Evolutionary conservation across 768 basidiomycete species (phyloP).

Genomic region (Lactarius evosmus): DNA sequence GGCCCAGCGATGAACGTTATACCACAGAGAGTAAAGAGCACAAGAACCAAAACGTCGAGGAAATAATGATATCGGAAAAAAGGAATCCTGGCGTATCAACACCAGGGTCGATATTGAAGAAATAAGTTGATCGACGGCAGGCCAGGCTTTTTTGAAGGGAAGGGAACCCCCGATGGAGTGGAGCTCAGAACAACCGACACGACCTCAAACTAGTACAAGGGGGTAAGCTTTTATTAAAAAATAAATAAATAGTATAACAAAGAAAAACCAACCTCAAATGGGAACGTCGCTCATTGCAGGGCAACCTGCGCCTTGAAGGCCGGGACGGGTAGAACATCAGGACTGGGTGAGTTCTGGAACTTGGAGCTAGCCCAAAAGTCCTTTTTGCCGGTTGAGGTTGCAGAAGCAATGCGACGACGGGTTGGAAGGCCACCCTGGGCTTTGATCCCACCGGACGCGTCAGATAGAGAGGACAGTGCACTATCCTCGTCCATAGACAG

Average conservation of each 20-base stretch:
- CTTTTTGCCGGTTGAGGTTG: constrained; percentile 16
- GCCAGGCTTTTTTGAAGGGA: constrained; percentile 33
- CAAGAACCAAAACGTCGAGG: constrained; percentile 39
- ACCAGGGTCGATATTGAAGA: constrained; percentile 29
- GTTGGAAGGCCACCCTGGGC: constrained; percentile 35
- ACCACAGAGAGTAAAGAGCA: constrained; percentile 28
- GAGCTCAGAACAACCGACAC: constrained; percentile 40
- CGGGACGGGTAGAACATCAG: constrained; percentile 74
- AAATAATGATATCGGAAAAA: constrained; percentile 42
- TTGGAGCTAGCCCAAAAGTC: constrained; percentile 72
- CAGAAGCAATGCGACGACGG: constrained; percentile 23
- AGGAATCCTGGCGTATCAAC: constrained; percentile 27
- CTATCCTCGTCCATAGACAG: constrained; percentile 71
- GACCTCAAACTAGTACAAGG: constrained; percentile 33
- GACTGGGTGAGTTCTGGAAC: constrained; percentile 86
- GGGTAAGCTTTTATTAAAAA: not conserved
- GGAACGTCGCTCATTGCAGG: constrained; percentile 18
- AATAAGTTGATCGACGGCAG: constrained; percentile 36
- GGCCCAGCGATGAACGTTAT: constrained; percentile 33
- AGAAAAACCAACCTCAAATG: constrained; percentile 2
- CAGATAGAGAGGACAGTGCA: constrained; percentile 39
- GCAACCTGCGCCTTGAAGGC: constrained; percentile 42
- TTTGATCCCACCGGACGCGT: constrained; percentile 40
- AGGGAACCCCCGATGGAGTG: constrained; percentile 35
- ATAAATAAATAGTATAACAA: not conserved